Conservation (phyloP, 2,329 filamentous ascomycete genomes). For the Coniochaeta prunicola region DNA sequence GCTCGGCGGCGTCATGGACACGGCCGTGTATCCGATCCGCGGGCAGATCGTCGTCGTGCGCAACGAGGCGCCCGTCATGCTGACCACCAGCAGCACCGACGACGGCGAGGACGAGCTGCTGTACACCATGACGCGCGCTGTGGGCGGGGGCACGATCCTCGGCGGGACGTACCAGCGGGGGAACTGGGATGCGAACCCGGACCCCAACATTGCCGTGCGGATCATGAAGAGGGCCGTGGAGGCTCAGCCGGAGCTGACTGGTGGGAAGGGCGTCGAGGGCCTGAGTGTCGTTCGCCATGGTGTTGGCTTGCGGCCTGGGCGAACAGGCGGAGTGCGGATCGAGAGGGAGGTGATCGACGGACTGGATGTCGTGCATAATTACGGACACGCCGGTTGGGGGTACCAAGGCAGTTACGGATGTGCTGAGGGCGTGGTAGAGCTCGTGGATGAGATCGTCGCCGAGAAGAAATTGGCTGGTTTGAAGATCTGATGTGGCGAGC, state of each 20-base stretch:
- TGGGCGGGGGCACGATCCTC: conserved; percentile 73
- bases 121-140: conserved; percentile 79
- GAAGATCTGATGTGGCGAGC: not conserved
- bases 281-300: conserved; percentile 73
- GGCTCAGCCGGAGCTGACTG: conserved; percentile 56
- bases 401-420: conserved; percentile 67
- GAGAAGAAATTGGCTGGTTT: conserved; percentile 2
- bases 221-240: conserved; percentile 77
- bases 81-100: conserved; percentile 62
- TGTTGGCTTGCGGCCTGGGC: conserved; percentile 71
- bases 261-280: conserved; percentile 61
- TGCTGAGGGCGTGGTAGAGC: conserved; percentile 55
- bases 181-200: conserved; percentile 72
- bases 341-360: conserved; percentile 64
- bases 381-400: conserved; percentile 74
- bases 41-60: conserved; percentile 81
- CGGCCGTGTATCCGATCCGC: conserved; percentile 64
- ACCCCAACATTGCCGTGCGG: conserved; percentile 69
- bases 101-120: conserved; percentile 64
- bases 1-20: conserved; percentile 76
- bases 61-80: conserved; percentile 68
- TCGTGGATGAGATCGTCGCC: conserved; percentile 54
- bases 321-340: conserved; percentile 66
- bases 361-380: conserved; percentile 68
- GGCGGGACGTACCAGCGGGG: conserved; percentile 79